Base-by-base conservation (phyloP, 768 basidiomycete genomes). In the Trametes cubensis region DNA sequence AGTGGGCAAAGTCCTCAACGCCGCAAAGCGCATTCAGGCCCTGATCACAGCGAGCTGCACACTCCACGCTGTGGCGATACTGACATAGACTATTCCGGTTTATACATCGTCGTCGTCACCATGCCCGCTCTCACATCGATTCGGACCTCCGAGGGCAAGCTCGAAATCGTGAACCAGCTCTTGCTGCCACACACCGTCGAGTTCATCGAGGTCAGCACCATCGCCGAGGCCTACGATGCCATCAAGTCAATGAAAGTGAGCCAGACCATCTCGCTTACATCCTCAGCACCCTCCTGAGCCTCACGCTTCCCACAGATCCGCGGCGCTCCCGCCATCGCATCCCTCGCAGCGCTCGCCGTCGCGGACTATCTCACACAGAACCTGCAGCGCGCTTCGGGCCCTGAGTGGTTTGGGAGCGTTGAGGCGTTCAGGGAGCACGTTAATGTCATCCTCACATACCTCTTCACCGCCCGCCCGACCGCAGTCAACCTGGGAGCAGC, bases 401-500 rank as follows among this genome's bases (percentile, higher is more conserved):
- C 87, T 0, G 79, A 79, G 6, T 90, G 82, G 70, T 76, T 92
- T 20, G 68, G 78, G 3, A 84, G 88, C 0, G 74, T 83, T 0
- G 73, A 76, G 2, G 73, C 78, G 2, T 78, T 97, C 30, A 76
- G 79, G 53, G 73, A 73, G 0, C 78, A 91, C 72, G 73, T 95
- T 64, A 70, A 78, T 42, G 79, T 81, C 0, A 79, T 85, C 45
- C 80, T 95, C 48, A 82, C 86, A 42, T 89, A 85, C 73, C 83
- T 98, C 14, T 87, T 83, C 73, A 92, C 88, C 2, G 90, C 95
- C 2, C 85, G 95, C n/a, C 95, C 96, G 17, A 98, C 95, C 0
- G 95, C 95, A 6, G 95, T 98, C 67, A 98, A 98, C 76, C 88
- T 98, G 21, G 87, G 92, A 13, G 89, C 88, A 47, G 94, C 94